Evolutionary conservation across 257 asterid species (phyloP), one percentile per base, ranked within the genome.

Genomic region (Solanum medicagineum): DNA sequence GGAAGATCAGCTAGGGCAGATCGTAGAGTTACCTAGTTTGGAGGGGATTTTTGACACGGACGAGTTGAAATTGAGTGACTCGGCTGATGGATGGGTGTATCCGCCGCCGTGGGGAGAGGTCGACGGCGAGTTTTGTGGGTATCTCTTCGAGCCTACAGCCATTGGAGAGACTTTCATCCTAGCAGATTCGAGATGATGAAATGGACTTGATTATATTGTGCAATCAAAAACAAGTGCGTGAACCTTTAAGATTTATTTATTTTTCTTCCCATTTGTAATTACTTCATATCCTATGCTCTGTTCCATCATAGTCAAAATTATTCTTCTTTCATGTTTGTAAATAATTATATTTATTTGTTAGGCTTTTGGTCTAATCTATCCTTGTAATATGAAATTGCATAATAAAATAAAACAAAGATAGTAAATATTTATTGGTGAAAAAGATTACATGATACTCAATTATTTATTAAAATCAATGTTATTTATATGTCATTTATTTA

Each of bases 21-120:
- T 95, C 3, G 94, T 94, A 24, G 95, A 93, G 91, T 83, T 95
- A n/a, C 98, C 98, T 85, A 93, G 93, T 86, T 81, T 95, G 90
- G 97, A 93, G 56, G 95, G 89, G 84, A 83, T 86, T 53, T 89
- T 84, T 47, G 95, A 89, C 80, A 85, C 84, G 13, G 81, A 85
- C 65, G 91, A 89, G 89, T 62, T 91, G 90, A 85, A 91, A 32
- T 90, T 87, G 85, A 87, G 83, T 56, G 94, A 92, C 91, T 87
- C 95, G 88, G 92, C 22, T 22, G 84, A 93, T 83, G 93, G 93
- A 53, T 91, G 93, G 94, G 63, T 91, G 85, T 90, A 87, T 8
- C 92, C 93, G 63, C 91, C 94, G 36, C 57, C 36, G 87, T 93
- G 91, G 93, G 90, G 93, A 94, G 88, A 85, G 81, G 56, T 87